Evolutionary conservation across 345 rosid genomes (phyloP), one percentile per base, ranked within the genome.

Genomic region (Dipteronia dyeriana): DNA sequence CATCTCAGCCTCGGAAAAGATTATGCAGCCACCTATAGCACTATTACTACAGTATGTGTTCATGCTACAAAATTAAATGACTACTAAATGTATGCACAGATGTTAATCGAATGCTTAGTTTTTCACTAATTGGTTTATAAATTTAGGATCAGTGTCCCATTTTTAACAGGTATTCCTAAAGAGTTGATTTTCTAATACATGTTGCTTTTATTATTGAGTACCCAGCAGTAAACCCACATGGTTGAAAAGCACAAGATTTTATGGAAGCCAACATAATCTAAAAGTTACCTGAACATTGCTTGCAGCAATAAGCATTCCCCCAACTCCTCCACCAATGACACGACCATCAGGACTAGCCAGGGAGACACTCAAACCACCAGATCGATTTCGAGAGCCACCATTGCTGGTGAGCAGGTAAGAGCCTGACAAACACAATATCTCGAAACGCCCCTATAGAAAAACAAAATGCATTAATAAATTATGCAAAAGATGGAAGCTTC

Each of bases 331-430:
- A 19, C 99, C 99, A 74, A 96, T 88, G 79, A 96, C 95, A 23
- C 89, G 95, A 13, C 99, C 99, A 76, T 94, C 97, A 0, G 98
- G 95, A 78, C 97, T 91, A 66, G 98, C 98, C 71, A 96, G 93
- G 25, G 97, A 94, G 76, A 92, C 93, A 77, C 94, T 92, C 43
- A 96, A 81, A 77, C 91, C 91, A 66, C 95, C 99, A 73, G 85
- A 82, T 85, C 88, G 85, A 71, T 90, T 82, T 66, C 80, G 87
- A 29, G 90, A 78, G 53, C 93, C 86, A 26, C 87, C 81, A 45
- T 79, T 80, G 34, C 71, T 85, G 19, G 90, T 79, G 39, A 85
- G 71, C 83, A 92, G 75, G 82, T 85, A 91, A 60, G 95, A 94
- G 75, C 91, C 94, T 1, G 99, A 94, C 49, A 96, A 80, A 76